A percentile compares a stretch with the other conserved stretches of the same genome.
phyloP scores from a whole-genome alignment of 2,329 filamentous ascomycete species.

The Aspergillus brunneoviolaceus region DNA sequence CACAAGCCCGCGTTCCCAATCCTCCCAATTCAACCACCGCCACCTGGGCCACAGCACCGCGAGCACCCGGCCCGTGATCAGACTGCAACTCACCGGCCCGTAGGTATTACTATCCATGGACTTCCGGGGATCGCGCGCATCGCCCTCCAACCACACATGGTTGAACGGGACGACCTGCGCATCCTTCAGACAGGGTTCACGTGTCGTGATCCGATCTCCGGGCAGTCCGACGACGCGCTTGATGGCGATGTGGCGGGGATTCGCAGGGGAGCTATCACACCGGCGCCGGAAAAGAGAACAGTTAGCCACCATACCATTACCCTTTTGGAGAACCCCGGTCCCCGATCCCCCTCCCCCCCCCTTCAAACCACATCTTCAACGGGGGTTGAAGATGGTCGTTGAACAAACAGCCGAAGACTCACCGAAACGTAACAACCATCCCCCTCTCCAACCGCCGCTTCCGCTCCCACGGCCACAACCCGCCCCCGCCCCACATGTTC shows the following conservation, averaged over 20 bases:
- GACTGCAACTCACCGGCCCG: conserved; percentile 72
- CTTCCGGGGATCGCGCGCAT: conserved; percentile 65
- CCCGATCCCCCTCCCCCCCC: not conserved
- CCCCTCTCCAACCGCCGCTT: conserved; percentile 63
- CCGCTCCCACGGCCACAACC: conserved; percentile 52
- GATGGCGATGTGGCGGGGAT: conserved; percentile 68
- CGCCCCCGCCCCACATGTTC: conserved; percentile 47
- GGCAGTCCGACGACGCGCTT: conserved; percentile 82
- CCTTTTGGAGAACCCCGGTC: not conserved
- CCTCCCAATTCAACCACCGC: conserved; percentile 37
- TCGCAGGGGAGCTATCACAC: conserved; percentile 62
- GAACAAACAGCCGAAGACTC: conserved; percentile 12
- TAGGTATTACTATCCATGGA: conserved; percentile 86
- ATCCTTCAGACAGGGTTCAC: conserved; percentile 57
- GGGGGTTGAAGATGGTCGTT: not conserved
- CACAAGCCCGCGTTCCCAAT: conserved; percentile 37
- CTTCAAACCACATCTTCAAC: too few relatives aligned
- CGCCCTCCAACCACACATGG: conserved; percentile 94
- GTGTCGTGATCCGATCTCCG: conserved; percentile 72
- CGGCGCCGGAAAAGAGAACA: not conserved
- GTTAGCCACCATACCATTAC: not conserved
- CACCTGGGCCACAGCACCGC: conserved; percentile 66
- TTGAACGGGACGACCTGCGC: conserved; percentile 68
- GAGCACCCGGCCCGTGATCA: conserved; percentile 74
- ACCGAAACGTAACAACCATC: conserved; percentile 69